These are phyloP conservation scores for Xylaria sp. DNA, from an alignment of 2,329 filamentous ascomycete species.

Conservation along the genomic window DNA sequence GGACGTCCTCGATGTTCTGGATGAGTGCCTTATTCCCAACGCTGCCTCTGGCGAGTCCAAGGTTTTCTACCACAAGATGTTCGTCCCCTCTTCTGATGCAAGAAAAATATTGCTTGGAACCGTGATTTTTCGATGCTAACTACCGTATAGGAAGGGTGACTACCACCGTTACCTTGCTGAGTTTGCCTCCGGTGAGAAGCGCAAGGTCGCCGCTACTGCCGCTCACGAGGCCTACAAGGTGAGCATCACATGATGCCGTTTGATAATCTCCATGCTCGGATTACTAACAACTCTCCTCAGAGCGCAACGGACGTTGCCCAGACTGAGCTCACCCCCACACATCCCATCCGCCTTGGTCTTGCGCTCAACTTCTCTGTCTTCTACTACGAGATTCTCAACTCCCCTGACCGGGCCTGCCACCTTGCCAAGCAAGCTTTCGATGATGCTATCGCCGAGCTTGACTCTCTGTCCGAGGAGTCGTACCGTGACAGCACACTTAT, in stretches of 20 bases:
- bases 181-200: slow-evolving; percentile 89
- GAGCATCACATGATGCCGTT: slow-evolving; percentile 29
- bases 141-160: slow-evolving; percentile 75
- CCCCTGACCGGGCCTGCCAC: slow-evolving; percentile 94
- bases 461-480: slow-evolving; percentile 94
- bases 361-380: slow-evolving; percentile 99
- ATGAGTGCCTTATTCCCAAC: slow-evolving; percentile 89
- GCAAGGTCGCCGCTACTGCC: slow-evolving; percentile 79
- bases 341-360: slow-evolving; percentile 95
- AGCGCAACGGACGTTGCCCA: slow-evolving; percentile 97
- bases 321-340: slow-evolving; percentile 93
- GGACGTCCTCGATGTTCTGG: slow-evolving; percentile 92
- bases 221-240: slow-evolving; percentile 98
- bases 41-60: slow-evolving; percentile 96
- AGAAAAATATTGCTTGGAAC: background rate
- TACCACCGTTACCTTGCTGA: slow-evolving; percentile 95
- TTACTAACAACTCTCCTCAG: slow-evolving; percentile 41
- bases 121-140: background rate
- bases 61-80: slow-evolving; percentile 99
- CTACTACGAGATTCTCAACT: slow-evolving; percentile 99
- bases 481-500: slow-evolving; percentile 99
- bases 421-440: slow-evolving; percentile 99
- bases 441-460: slow-evolving; percentile 96
- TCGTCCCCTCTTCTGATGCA: slow-evolving; percentile 37
- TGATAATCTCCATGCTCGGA: background rate